Base-by-base conservation (phyloP, 352 stramenopile species). In the Blastocystis hominis region DNA sequence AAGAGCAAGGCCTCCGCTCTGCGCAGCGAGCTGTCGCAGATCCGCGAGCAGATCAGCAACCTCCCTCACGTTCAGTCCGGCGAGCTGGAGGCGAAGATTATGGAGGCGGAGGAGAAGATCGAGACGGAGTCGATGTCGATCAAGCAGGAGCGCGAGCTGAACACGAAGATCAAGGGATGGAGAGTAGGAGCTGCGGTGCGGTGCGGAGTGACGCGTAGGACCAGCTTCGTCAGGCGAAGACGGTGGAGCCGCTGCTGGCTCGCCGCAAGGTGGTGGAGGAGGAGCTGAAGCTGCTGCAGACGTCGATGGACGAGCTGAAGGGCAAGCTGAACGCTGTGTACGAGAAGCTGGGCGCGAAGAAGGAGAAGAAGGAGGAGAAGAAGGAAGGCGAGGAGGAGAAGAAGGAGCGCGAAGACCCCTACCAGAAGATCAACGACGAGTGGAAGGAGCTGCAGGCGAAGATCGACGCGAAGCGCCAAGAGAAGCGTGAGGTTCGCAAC, bases 361-460 rank as follows among this genome's bases (percentile, higher is more conserved):
- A 63, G 44, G 13, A 62, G 44, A 80, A 80, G 69, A 63, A 80
- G 69, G 54, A 80, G 69, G 54, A 80, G 69, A 53, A 61, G 34
- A 46, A 80, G 50, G 69, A 63, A n/a, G 42, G 62, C 13, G 47
- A 63, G 36, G 40, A 80, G 69, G 38, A 46, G n/a, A 30, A 72
- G 38, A n/a, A 72, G 62, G 62, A 80, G 46, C 13, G 62, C 42
- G 69, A 80, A 20, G 69, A 80, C 36, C 69, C 69, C 4, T 40
- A 63, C 46, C 61, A 80, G 69, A 80, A 80, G 69, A 13, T 80
- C 42, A 80, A 80, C 50, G 69, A 80, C 36, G 69, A 80, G 69
- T 80, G 69, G 69, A 46, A 80, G 4, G 69, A 47, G 34, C 61
- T 61, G 15, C 61, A 64, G n/a, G 36, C 24, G 13, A 53, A 47